Evolutionary conservation across 1,284 basidiomycete genomes (phyloP).

Genomic region (Sporisorium graminicola): DNA sequence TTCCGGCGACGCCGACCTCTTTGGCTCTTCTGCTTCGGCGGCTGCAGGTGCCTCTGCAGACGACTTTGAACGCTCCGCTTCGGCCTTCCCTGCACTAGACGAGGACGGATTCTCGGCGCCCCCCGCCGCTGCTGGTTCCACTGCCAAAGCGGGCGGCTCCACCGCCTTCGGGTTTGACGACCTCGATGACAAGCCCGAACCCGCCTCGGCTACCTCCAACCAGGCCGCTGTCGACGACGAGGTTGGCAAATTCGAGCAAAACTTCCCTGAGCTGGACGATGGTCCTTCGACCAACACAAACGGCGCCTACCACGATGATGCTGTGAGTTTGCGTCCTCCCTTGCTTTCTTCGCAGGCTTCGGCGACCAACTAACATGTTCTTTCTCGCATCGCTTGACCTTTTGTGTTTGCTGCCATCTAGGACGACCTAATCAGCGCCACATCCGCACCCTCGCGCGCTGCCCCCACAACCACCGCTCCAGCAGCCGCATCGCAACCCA

Average conservation of each 20-base stretch:
- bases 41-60: constrained; percentile 34
- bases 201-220: constrained; percentile 16
- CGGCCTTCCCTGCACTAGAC: constrained; percentile 73
- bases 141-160: constrained; percentile 11
- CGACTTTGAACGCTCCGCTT: constrained; percentile 73
- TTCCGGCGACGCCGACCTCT: constrained; percentile 58
- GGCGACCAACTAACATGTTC: background rate
- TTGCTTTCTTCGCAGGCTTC: background rate
- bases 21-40: constrained; percentile 58
- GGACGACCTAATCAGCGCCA: constrained; percentile 70
- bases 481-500: constrained; percentile 18
- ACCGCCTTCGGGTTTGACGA: constrained; percentile 47
- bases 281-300: constrained; percentile 22
- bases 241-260: constrained; percentile 87
- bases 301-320: constrained; percentile 33
- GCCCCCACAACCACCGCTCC: constrained; percentile 6
- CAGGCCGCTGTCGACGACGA: constrained; percentile 74
- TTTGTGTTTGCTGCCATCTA: constrained; percentile 29
- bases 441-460: constrained; percentile 38
- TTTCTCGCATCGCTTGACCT: background rate
- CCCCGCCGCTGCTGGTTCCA: constrained; percentile 45
- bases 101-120: constrained; percentile 57
- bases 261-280: constrained; percentile 86
- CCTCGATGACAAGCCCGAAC: constrained; percentile 25
- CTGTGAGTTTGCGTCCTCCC: constrained; percentile 16